phyloP scores from a whole-genome alignment of 352 stramenopile genomes.

The Phytophthora rubi region DNA sequence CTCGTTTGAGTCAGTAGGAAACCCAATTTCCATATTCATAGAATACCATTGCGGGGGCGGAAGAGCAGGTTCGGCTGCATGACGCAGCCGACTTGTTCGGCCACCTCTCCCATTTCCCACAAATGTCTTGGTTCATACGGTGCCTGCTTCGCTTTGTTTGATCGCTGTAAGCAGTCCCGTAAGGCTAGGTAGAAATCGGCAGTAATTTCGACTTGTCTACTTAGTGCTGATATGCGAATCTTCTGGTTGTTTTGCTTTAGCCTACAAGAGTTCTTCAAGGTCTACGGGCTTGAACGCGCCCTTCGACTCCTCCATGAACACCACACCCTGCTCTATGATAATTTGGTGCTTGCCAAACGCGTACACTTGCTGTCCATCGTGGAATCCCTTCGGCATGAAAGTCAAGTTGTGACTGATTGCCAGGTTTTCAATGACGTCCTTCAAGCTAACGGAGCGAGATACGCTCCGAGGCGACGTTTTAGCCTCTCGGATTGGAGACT shows the following conservation, averaged over 20 bases:
- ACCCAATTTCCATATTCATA: conserved; percentile 26
- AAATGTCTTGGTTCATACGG: neutral
- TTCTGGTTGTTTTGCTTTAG: neutral
- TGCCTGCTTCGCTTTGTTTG: too few relatives aligned
- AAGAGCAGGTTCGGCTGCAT: conserved; percentile 29
- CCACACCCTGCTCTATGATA: conserved; percentile 85
- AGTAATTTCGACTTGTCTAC: conserved; percentile 11
- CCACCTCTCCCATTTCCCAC: conserved; percentile 13
- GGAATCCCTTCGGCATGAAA: conserved; percentile 80
- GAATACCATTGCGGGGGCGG: conserved; percentile 26
- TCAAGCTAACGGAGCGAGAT: conserved; percentile 68
- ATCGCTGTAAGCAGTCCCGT: too few relatives aligned
- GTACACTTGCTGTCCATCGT: conserved; percentile 86
- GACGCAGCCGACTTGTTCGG: conserved; percentile 27
- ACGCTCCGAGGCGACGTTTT: conserved; percentile 33
- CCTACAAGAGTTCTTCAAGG: conserved; percentile 72
- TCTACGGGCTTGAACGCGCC: conserved; percentile 75
- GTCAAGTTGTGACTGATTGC: conserved; percentile 80
- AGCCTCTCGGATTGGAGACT: conserved; percentile 19
- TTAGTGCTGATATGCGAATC: neutral
- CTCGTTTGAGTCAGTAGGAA: conserved; percentile 28
- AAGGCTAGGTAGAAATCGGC: neutral
- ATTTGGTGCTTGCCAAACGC: conserved; percentile 82
- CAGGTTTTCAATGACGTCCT: conserved; percentile 86
- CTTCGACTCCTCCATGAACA: conserved; percentile 75